phyloP scores from a whole-genome alignment of 2,329 filamentous ascomycete species.

The Sclerotinia subarctica region DNA sequence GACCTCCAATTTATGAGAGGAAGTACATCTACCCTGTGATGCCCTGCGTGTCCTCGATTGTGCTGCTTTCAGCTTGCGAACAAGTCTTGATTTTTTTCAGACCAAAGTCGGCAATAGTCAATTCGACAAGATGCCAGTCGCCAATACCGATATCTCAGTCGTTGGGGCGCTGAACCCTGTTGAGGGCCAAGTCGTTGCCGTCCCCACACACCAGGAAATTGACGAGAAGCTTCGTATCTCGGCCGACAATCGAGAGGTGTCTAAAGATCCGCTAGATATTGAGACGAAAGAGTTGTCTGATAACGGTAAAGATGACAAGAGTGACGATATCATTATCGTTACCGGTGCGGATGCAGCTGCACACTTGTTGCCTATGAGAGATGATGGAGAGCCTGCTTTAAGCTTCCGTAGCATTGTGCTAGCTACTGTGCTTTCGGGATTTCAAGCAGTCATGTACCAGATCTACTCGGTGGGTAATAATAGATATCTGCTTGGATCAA shows the following conservation, averaged over 20 bases:
- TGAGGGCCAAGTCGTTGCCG: conserved; percentile 37
- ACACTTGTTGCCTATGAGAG: conserved; percentile 50
- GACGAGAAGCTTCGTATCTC: conserved; percentile 36
- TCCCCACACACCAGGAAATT: conserved; percentile 36
- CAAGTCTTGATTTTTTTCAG: not conserved
- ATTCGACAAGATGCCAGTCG: conserved; percentile 24
- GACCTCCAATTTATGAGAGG: not conserved
- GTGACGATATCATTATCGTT: conserved; percentile 47
- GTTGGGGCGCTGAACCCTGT: conserved; percentile 35
- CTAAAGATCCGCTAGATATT: conserved; percentile 24
- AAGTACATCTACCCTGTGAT: not conserved
- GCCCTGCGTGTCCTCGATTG: not conserved
- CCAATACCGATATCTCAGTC: conserved; percentile 31
- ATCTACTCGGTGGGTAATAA: conserved; percentile 48
- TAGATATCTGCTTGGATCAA: conserved; percentile 4
- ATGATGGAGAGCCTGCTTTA: conserved; percentile 50
- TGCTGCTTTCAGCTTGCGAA: not conserved
- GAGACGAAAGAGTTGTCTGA: conserved; percentile 32
- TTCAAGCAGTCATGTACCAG: conserved; percentile 54
- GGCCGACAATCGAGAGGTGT: conserved; percentile 18
- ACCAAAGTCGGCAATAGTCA: not conserved
- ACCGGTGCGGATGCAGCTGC: conserved; percentile 50
- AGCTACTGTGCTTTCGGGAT: conserved; percentile 48
- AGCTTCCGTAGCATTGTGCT: conserved; percentile 54
- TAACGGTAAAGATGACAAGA: conserved; percentile 37